A percentile compares a stretch with the other conserved stretches of the same genome.
Evolutionary conservation across 495 filamentous ascomycete species (phyloP).

Genomic region (Trichocladium uniseriatum): DNA sequence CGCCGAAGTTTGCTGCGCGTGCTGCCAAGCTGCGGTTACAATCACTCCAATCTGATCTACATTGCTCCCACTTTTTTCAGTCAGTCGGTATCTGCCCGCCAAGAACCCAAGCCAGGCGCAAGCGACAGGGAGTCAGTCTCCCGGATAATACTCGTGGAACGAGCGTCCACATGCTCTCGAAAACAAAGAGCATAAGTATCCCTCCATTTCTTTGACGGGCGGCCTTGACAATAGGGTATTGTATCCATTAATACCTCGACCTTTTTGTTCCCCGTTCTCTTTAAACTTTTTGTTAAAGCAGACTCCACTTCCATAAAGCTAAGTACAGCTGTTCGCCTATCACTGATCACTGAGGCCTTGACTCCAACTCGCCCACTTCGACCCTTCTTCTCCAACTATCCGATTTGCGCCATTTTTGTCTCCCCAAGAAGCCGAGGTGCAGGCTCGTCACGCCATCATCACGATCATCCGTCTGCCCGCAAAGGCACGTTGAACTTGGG

Average conservation of each 20-base stretch:
- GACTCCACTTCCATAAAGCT: too few relatives aligned
- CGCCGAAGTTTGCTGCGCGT: background rate
- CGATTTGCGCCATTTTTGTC: conserved; percentile 13
- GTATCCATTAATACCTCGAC: too few relatives aligned
- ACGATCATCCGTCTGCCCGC: background rate
- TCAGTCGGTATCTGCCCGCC: conserved; percentile 18
- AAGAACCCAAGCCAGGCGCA: conserved; percentile 8
- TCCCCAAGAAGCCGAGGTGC: background rate
- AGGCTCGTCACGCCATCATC: background rate
- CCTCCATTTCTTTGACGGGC: background rate
- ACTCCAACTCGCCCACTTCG: background rate
- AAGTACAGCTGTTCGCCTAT: background rate
- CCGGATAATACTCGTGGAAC: background rate
- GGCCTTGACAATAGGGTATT: too few relatives aligned
- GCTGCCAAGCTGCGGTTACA: background rate
- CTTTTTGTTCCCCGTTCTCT: too few relatives aligned
- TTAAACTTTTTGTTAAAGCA: too few relatives aligned
- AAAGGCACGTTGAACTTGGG: background rate
- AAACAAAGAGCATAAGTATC: background rate
- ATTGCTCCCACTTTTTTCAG: conserved; percentile 11
- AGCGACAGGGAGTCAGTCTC: background rate
- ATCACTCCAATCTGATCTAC: conserved; percentile 17
- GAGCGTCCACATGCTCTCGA: background rate
- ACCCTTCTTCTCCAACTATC: background rate
- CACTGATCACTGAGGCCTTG: background rate